Evolutionary conservation across 1,139 yeast species (phyloP).

Genomic region (Lodderomyces theae): DNA sequence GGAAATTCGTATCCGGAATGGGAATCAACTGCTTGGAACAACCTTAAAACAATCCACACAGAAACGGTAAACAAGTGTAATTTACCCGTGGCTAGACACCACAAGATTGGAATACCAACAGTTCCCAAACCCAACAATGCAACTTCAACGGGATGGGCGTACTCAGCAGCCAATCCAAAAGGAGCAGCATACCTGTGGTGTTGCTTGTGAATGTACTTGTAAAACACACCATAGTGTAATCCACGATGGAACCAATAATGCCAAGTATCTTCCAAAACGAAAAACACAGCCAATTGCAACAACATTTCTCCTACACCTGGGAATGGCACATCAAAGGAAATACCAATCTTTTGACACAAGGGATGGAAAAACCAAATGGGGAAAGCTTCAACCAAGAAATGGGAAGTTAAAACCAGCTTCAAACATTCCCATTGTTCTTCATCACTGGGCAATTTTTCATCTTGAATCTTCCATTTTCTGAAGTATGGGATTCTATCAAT

Average conservation of each 20-base stretch:
- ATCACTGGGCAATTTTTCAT: slow-evolving; percentile 38
- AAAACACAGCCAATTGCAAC: slow-evolving; percentile 37
- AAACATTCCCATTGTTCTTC: slow-evolving; percentile 50
- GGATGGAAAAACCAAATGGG: slow-evolving; percentile 53
- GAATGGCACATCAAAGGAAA: slow-evolving; percentile 39
- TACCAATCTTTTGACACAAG: slow-evolving; percentile 38
- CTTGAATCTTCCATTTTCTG: slow-evolving; percentile 43
- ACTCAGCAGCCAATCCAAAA: slow-evolving; percentile 48
- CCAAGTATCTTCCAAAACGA: slow-evolving; percentile 47
- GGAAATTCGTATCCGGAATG: slow-evolving; percentile 52
- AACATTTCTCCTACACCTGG: slow-evolving; percentile 30
- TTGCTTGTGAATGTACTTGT: slow-evolving; percentile 48
- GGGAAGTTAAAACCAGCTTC: slow-evolving; percentile 43
- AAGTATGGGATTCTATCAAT: slow-evolving; percentile 44
- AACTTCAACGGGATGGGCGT: slow-evolving; percentile 49
- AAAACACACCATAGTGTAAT: slow-evolving; percentile 46
- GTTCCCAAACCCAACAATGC: slow-evolving; percentile 46
- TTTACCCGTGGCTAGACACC: slow-evolving; percentile 34
- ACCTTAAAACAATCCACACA: slow-evolving; percentile 42
- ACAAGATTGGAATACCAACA: slow-evolving; percentile 45
- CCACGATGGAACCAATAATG: slow-evolving; percentile 48
- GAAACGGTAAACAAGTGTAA: slow-evolving; percentile 46
- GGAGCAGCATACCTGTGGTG: slow-evolving; percentile 52
- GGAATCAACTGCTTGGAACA: slow-evolving; percentile 48
- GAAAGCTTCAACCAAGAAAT: slow-evolving; percentile 44